phyloP scores from a whole-genome alignment of 176 grass and related monocot genomes.

The Zoysia pacifica region DNA sequence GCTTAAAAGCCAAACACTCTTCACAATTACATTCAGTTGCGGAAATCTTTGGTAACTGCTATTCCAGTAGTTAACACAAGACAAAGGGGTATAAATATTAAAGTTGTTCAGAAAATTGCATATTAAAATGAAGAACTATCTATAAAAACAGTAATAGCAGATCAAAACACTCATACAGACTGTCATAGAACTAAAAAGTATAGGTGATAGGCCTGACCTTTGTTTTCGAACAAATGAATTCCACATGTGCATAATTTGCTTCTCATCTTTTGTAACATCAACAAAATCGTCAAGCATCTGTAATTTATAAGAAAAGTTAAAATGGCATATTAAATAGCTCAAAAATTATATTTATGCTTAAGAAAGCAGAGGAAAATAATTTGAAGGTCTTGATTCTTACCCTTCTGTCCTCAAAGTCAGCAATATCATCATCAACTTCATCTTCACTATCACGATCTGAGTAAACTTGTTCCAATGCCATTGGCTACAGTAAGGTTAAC shows the following conservation, averaged over 20 bases:
- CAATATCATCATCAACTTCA: conserved; percentile 98
- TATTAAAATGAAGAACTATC: background rate
- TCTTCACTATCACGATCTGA: conserved; percentile 97
- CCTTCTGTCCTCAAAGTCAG: conserved; percentile 92
- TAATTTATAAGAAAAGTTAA: conserved; percentile 18
- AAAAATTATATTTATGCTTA: conserved; percentile 12
- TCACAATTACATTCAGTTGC: background rate
- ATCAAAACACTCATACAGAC: background rate
- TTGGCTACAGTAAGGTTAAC: conserved; percentile 69
- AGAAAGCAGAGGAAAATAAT: conserved; percentile 14
- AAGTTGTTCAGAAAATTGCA: background rate
- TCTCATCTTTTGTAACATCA: conserved; percentile 95
- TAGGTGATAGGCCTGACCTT: conserved; percentile 51
- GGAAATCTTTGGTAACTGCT: conserved; percentile 4
- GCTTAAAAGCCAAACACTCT: background rate
- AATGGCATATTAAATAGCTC: conserved; percentile 20
- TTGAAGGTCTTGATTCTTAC: conserved; percentile 47
- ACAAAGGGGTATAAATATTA: background rate
- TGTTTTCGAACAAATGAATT: conserved; percentile 99
- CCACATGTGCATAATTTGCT: conserved; percentile 98
- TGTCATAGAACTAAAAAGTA: background rate
- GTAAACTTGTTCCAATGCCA: conserved; percentile 91
- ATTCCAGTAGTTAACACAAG: background rate
- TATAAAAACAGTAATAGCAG: background rate
- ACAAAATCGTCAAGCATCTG: conserved; percentile 99